Percentiles rank a stretch among this genome's conserved stretches.
Evolutionary conservation across 345 rosid genomes (phyloP).

Genomic region (Aquilaria yunnanensis): DNA sequence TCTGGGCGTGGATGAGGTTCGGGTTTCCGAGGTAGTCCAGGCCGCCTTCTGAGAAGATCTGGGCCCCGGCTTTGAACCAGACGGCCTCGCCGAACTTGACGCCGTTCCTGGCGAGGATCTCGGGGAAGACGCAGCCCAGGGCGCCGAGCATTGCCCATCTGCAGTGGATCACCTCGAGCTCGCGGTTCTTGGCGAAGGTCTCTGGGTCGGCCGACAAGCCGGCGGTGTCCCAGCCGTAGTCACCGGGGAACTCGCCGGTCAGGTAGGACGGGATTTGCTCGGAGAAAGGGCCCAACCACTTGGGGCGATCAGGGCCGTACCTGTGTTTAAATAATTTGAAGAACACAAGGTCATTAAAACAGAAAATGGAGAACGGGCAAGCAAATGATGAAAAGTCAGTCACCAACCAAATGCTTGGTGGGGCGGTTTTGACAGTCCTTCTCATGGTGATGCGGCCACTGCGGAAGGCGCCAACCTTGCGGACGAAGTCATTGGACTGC

Average conservation of each 20-base stretch:
- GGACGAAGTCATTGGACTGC: constrained; percentile 63
- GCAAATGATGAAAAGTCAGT: neutral
- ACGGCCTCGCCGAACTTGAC: constrained; percentile 90
- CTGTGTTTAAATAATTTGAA: constrained; percentile 26
- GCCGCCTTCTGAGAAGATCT: constrained; percentile 92
- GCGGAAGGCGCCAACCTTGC: constrained; percentile 52
- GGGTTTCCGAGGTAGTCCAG: constrained; percentile 97
- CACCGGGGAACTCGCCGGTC: constrained; percentile 93
- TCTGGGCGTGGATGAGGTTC: constrained; percentile 90
- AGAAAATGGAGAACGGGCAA: neutral
- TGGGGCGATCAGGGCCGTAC: constrained; percentile 99
- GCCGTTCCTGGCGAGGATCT: constrained; percentile 75
- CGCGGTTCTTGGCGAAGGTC: constrained; percentile 96
- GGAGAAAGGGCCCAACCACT: constrained; percentile 93
- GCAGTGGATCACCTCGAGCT: constrained; percentile 92
- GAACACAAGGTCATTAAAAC: neutral
- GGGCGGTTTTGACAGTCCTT: constrained; percentile 70
- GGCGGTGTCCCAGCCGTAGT: constrained; percentile 99
- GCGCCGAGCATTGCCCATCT: constrained; percentile 99
- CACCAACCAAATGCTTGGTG: constrained; percentile 91
- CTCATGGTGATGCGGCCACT: constrained; percentile 79
- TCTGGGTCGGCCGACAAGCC: constrained; percentile 94
- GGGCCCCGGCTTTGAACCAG: constrained; percentile 97
- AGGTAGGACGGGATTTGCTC: constrained; percentile 92
- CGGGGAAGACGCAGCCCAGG: constrained; percentile 87